Base-by-base conservation (phyloP, 192 early-diverging fungal genomes). In the Backusella macrospora region DNA sequence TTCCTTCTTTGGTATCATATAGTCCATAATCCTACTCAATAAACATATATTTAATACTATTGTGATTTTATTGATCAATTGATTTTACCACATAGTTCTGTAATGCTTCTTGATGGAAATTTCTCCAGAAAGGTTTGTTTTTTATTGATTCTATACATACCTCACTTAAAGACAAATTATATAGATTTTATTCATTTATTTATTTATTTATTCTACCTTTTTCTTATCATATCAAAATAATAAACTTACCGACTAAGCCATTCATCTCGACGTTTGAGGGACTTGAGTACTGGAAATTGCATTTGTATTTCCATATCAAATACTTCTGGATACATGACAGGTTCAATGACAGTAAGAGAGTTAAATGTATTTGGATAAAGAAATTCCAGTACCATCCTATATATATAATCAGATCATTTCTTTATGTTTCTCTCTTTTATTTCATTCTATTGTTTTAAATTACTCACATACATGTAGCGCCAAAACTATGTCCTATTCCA, bases 401-500 rank as follows among this genome's bases (percentile, higher is more conserved):
- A 64, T 38, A 40, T 37, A 21, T 39, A 29, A 6, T 39, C 18
- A 6, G 26, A 7, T 43, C 14, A 21, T 26, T 8, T 12, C 8
- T 8, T 34, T 4, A 37, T 18, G 10, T 7, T 16, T 23, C 5
- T 8, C 29, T 6, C 18, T 45, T 0, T 18, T 16, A 23, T 48
- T n/a, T 21, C 44, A 2, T 14, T 46, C 0, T 46, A 46, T 46
- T 14, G 3, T 14, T 14, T 0, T 49, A 10, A 26, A 21, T 37
- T 2, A 42, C 78, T 52, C 63, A 80, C 81, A 70, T 78, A 18
- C 55, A 34, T 49, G 74, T 78, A 2, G 71, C 81, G 10, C 80
- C 83, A 72, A 86, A 83, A 68, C 83, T 88, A 78, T 91, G 90
- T 1, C 90, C 90, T 62, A 91, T 40, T 23, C 86, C 88, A 46